Evolutionary conservation across 2,329 filamentous ascomycete genomes (phyloP), one percentile per base, ranked within the genome.

Genomic region (Chaetomium strumarium): DNA sequence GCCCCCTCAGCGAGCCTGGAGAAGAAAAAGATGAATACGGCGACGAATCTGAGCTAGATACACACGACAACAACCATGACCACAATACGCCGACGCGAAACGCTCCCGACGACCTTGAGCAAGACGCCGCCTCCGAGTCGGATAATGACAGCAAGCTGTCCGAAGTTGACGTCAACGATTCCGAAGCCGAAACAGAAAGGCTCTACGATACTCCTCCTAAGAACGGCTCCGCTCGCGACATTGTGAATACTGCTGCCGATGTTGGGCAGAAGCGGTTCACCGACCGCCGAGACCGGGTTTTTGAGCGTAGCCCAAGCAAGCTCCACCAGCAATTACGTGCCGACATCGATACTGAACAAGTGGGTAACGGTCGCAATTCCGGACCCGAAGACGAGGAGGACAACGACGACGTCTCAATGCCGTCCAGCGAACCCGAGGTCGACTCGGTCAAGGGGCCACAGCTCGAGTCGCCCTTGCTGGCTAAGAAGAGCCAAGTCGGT

Each of bases 131-230:
- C 8, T 58, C 57, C 33, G 59, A 62, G 37, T 59, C 61, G 8
- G 70, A 69, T 48, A 70, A 70, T 50, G 67, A 69, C 45, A 69
- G 67, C 49, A 68, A 79, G 57, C 75, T 81, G 53, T 81, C 83
- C 14, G 79, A 83, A 55, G 70, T 75, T 51, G 72, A 74, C 52
- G 75, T 72, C 60, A 80, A 83, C 64, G 81, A 81, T 67, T 85
- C 91, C 3, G 92, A 97, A 70, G 92, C 92, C 33, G 92, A 96
- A 71, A 97, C 92, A 1, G 91, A 96, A 71, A 85, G 93, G 54
- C 78, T 99, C 55, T 93, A 93, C 65, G 84, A 88, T 64, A 95
- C 90, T n/a, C 90, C 91, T 16, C 81, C 83, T 57, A 87, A 77
- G 55, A 62, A 63, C 13, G 67, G 64, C 77, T 58, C 57, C 42